Base-by-base conservation (phyloP, 2,329 filamentous ascomycete genomes). In the Chaetomium sp. region DNA sequence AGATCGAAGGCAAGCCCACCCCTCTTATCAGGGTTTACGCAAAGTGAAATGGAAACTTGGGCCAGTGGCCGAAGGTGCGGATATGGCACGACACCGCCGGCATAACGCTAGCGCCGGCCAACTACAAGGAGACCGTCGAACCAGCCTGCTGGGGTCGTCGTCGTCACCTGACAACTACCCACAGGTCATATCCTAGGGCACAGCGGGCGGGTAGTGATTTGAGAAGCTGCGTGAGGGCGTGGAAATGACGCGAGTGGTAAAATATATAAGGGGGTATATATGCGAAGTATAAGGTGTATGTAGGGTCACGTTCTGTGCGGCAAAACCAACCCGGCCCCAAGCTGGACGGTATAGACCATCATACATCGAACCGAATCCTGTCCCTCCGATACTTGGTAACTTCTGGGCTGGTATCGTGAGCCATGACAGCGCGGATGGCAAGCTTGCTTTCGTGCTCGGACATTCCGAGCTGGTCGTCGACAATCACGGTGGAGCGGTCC, bases 71-170 rank as follows among this genome's bases (percentile, higher is more conserved):
- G 0, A 75, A 72, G 55, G 80, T 85, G 76, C 79, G 82, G 66
- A 75, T 84, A 59, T 84, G 79, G 71, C 80, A 84, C 61, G 80
- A 80, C 41, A 76, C 74, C 32, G 68, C 64, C 3, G 81, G 84
- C 62, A 65, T 77, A 74, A 75, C 74, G 6, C 68, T 84, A 1
- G 70, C 74, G 42, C 79, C 77, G 34, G 70, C 71, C 49, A 81
- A 82, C 64, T 81, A 79, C 59, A 66, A 73, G 7, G 80, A 84
- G 68, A 75, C 76, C 60, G 69, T 79, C 57, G 80, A 81, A 74
- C 74, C 0, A 71, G 70, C 1, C 70, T 76, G n/a, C 59, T 74
- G 10, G 70, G 69, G 19, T 27, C 3, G 61, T 71, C 52, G 59
- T 62, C 45, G 36, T 68, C 66, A 1, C 57, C 63, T 9, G 58